phyloP scores from a whole-genome alignment of 1,139 yeast species.

The Zhuliangozyma blackwelliae region DNA sequence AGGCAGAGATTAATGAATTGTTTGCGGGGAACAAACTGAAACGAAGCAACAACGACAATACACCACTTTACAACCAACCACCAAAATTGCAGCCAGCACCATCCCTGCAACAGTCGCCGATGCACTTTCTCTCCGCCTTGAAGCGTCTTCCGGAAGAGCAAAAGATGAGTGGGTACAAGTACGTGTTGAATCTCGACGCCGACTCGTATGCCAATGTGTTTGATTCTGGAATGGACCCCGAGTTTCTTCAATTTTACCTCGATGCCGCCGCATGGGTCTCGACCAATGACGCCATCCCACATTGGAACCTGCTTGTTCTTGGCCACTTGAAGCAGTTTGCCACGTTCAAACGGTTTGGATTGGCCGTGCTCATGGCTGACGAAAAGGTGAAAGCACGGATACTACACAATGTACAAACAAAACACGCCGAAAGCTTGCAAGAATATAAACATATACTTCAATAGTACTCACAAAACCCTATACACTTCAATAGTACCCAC shows the following conservation, averaged over 20 bases:
- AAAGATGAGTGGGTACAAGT: constrained; percentile 33
- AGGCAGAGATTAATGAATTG: constrained; percentile 20
- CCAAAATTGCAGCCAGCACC: too few species aligned
- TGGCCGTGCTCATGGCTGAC: constrained; percentile 15
- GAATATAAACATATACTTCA: constrained; percentile 3
- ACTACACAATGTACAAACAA: constrained; percentile 9
- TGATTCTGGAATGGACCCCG: constrained; percentile 51
- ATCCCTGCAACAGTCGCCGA: constrained; percentile 17
- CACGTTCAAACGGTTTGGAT: constrained; percentile 21
- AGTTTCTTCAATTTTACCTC: constrained; percentile 48
- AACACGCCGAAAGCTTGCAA: constrained; percentile 4
- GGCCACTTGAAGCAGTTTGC: constrained; percentile 18
- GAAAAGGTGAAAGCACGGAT: constrained; percentile 7
- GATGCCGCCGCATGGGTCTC: constrained; percentile 37
- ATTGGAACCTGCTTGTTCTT: constrained; percentile 17
- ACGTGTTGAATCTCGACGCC: constrained; percentile 32
- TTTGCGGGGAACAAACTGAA: too few species aligned
- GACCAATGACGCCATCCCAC: constrained; percentile 10
- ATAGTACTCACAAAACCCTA: constrained; percentile 2
- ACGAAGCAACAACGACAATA: constrained; percentile 9
- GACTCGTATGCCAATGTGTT: constrained; percentile 32
- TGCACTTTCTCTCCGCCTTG: constrained; percentile 27
- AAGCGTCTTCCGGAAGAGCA: constrained; percentile 23
- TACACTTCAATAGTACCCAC: constrained; percentile 3
- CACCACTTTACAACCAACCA: constrained; percentile 18